These are phyloP conservation scores for Carex scoparia DNA, from an alignment of 176 grass and related monocot species.

Conservation along the genomic window DNA sequence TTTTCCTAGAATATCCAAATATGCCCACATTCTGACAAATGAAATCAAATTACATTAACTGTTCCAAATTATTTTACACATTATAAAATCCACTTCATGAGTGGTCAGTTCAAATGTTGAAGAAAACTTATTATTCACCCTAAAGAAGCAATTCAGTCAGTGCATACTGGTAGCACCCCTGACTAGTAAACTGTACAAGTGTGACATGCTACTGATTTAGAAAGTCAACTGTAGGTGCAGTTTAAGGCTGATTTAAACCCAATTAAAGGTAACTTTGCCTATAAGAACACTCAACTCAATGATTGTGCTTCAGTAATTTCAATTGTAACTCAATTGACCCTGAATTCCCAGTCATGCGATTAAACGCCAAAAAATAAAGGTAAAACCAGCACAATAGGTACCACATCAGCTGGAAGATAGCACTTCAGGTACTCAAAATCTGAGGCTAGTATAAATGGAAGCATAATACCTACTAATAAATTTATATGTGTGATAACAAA, in stretches of 20 bases:
- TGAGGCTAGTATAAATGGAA: neutral
- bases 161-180: neutral
- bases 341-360: neutral
- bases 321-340: neutral
- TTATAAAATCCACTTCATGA: neutral
- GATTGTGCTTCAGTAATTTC: neutral
- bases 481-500: neutral
- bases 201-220: neutral
- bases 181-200: neutral
- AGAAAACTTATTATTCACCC: neutral
- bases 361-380: neutral
- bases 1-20: conserved; percentile 97
- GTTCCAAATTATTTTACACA: neutral
- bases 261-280: neutral
- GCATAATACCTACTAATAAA: neutral
- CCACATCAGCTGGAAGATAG: neutral
- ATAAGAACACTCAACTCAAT: neutral
- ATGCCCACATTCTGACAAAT: conserved; percentile 76
- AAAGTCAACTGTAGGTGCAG: neutral
- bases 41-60: neutral
- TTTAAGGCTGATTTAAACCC: neutral
- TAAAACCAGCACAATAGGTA: neutral
- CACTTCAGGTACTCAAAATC: neutral
- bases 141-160: neutral
- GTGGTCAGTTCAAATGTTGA: neutral